These are phyloP conservation scores for Monosporascus ibericus DNA, from an alignment of 2,329 filamentous ascomycete genomes.

Conservation along the genomic window DNA sequence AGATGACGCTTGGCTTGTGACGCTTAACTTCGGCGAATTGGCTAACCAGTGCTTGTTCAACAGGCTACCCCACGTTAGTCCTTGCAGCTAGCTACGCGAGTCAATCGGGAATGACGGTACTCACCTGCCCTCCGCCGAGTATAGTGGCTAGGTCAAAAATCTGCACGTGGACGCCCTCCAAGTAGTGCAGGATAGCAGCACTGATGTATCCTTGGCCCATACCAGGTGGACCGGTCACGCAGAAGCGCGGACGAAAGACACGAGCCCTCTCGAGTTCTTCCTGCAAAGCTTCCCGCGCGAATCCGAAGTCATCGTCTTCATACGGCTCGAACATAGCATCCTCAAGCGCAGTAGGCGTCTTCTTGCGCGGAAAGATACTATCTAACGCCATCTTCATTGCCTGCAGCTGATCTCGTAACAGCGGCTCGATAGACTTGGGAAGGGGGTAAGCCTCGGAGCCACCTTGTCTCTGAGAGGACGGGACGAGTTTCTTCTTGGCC, in stretches of 20 bases:
- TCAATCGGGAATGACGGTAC: conserved; percentile 19
- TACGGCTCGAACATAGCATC: conserved; percentile 90
- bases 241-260: conserved; percentile 79
- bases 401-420: conserved; percentile 67
- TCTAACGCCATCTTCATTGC: conserved; percentile 66
- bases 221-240: conserved; percentile 74
- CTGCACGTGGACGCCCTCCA: conserved; percentile 91
- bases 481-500: conserved; percentile 91
- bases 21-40: conserved; percentile 88
- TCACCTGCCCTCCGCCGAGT: conserved; percentile 72
- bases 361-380: conserved; percentile 74
- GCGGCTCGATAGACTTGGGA: conserved; percentile 71
- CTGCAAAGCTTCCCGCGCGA: conserved; percentile 69
- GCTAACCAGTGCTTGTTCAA: conserved; percentile 84
- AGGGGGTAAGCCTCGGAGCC: conserved; percentile 78
- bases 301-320: conserved; percentile 74
- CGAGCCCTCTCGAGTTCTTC: conserved; percentile 81
- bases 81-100: conserved; percentile 2
- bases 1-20: conserved; percentile 93
- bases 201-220: conserved; percentile 94
- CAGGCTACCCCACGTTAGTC: conserved; percentile 41
- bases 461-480: conserved; percentile 86
- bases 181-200: conserved; percentile 77
- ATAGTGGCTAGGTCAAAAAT: conserved; percentile 88
- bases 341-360: conserved; percentile 82